These are phyloP conservation scores for Candida coquimbonensis DNA, from an alignment of 805 yeast genomes.

Conservation along the genomic window DNA sequence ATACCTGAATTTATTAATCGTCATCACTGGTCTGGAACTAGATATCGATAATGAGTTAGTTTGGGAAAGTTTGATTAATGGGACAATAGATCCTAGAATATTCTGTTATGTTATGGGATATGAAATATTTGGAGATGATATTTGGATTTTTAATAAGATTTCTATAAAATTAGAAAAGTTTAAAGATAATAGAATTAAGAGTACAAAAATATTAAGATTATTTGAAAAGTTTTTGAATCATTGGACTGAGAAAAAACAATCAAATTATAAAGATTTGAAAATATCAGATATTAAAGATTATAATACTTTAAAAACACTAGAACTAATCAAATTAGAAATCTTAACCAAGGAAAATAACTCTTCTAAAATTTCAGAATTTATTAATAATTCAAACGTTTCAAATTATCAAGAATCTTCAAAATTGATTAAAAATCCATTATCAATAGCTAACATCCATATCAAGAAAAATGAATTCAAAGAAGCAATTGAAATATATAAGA, in stretches of 20 bases:
- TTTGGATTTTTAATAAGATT: constrained; percentile 19
- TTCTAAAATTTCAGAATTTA: constrained; percentile 2
- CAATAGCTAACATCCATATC: constrained; percentile 6
- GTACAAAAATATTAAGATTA: constrained; percentile 14
- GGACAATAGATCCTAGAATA: constrained; percentile 21
- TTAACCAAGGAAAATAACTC: constrained; percentile 5
- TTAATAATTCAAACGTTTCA: constrained; percentile 2
- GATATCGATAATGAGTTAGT: constrained; percentile 9
- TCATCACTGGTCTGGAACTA: constrained; percentile 23
- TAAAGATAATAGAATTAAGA: constrained; percentile 8
- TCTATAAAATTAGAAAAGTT: constrained; percentile 7
- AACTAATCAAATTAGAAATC: constrained; percentile 11
- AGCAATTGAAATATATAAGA: constrained; percentile 1
- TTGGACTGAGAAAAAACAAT: constrained; percentile 16
- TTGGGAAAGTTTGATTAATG: constrained; percentile 23
- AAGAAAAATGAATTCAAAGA: constrained; percentile 4
- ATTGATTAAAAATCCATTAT: constrained; percentile 3
- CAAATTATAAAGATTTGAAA: not conserved
- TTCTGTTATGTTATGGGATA: constrained; percentile 14
- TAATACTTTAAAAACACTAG: constrained; percentile 14
- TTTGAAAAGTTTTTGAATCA: constrained; percentile 16
- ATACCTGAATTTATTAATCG: constrained; percentile 31
- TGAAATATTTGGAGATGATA: constrained; percentile 12
- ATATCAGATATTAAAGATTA: constrained; percentile 9
- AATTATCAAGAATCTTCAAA: constrained; percentile 6